A percentile compares a stretch with the other conserved stretches of the same genome.
Conservation (phyloP, 2,329 filamentous ascomycete species). For the Epichloe uncinata region DNA sequence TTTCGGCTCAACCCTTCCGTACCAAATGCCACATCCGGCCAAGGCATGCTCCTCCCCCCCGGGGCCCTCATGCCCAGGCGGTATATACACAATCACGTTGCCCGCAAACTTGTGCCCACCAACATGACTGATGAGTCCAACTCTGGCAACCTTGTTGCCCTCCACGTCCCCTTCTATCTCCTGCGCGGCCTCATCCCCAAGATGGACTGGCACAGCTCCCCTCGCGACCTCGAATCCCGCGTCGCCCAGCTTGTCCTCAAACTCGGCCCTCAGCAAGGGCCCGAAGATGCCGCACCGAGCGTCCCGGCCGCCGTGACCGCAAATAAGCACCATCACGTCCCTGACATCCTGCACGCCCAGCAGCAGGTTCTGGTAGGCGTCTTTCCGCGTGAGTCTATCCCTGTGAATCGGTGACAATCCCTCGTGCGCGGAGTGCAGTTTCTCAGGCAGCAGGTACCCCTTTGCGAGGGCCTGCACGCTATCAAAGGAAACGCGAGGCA, state of each 20-base stretch:
- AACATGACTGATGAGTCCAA: conserved; percentile 65
- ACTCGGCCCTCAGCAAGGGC: conserved; percentile 57
- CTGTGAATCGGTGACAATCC: conserved; percentile 43
- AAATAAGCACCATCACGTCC: conserved; percentile 70
- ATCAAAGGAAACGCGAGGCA: conserved; percentile 49
- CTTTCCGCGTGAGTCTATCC: conserved; percentile 37
- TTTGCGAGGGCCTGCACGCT: conserved; percentile 44
- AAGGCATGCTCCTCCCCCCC: conserved; percentile 40
- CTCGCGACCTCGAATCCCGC: conserved; percentile 35
- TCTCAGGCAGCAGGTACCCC: conserved; percentile 48
- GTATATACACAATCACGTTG: conserved; percentile 71
- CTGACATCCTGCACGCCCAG: conserved; percentile 45
- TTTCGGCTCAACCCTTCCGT: conserved; percentile 61
- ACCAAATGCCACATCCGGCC: conserved; percentile 66
- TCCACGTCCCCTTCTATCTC: conserved; percentile 11
- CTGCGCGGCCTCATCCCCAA: conserved; percentile 1
- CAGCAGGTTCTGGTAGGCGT: conserved; percentile 37
- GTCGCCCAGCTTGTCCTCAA: conserved; percentile 43
- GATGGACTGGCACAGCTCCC: conserved; percentile 26
- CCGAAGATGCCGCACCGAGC: conserved; percentile 70
- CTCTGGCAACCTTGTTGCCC: conserved; percentile 33
- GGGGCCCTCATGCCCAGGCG: conserved; percentile 32
- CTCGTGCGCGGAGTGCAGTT: conserved; percentile 48
- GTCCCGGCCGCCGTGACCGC: conserved; percentile 76
- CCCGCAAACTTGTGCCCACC: conserved; percentile 79